Evolutionary conservation across 2,329 filamentous ascomycete genomes (phyloP).

Genomic region (Colletotrichum higginsianum): DNA sequence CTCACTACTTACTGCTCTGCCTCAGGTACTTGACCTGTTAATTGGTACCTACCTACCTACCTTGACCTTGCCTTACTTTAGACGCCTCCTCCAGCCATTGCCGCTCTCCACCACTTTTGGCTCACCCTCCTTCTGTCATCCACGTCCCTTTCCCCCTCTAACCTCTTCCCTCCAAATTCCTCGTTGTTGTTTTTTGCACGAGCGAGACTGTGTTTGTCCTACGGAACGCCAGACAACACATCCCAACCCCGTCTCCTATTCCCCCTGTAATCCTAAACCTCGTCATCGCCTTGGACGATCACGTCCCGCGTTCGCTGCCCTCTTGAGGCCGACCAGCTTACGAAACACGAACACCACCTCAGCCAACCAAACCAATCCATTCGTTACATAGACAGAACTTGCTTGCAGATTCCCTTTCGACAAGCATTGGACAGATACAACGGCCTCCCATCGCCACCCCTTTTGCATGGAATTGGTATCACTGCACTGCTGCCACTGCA

Average conservation of each 20-base stretch:
- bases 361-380: slow-evolving; percentile 38
- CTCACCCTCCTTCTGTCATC: slow-evolving; percentile 37
- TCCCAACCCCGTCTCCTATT: slow-evolving; percentile 29
- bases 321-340: slow-evolving; percentile 27
- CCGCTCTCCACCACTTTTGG: slow-evolving; percentile 36
- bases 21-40: slow-evolving; percentile 16
- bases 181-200: slow-evolving; percentile 37
- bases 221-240: slow-evolving; percentile 40
- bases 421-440: slow-evolving; percentile 18
- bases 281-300: slow-evolving; percentile 41
- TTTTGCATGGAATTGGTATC: slow-evolving; percentile 10
- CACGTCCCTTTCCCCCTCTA: slow-evolving; percentile 30
- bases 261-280: slow-evolving; percentile 41
- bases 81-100: slow-evolving; percentile 40
- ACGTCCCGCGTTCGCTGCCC: slow-evolving; percentile 37
- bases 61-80: slow-evolving; percentile 29
- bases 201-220: slow-evolving; percentile 38
- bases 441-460: slow-evolving; percentile 1
- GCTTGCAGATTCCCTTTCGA: slow-evolving; percentile 29
- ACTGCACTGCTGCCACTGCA: slow-evolving; percentile 10
- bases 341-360: slow-evolving; percentile 40
- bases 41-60: slow-evolving; percentile 22
- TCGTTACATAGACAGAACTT: slow-evolving; percentile 41
- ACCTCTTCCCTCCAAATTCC: slow-evolving; percentile 24
- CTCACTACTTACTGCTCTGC: not conserved